phyloP scores from a whole-genome alignment of 2,329 filamentous ascomycete genomes.

The Ambrosiella beaveri region DNA sequence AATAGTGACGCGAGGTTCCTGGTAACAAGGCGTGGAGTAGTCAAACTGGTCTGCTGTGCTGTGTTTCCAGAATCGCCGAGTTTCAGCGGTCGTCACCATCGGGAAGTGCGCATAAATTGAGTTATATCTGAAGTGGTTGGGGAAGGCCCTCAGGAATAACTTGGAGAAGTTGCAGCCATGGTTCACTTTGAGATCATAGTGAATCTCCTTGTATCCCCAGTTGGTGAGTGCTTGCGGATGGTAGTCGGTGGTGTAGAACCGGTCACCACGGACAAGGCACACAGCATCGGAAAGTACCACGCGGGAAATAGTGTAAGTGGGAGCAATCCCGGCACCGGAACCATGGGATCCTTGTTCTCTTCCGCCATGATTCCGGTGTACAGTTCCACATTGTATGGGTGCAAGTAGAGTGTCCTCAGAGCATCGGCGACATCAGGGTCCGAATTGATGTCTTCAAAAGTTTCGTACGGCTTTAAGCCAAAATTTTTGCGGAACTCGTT shows the following conservation, averaged over 20 bases:
- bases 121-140: slow-evolving; percentile 58
- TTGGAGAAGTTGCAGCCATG: slow-evolving; percentile 78
- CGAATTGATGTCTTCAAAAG: slow-evolving; percentile 70
- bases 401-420: slow-evolving; percentile 52
- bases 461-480: slow-evolving; percentile 55
- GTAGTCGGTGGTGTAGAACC: slow-evolving; percentile 67
- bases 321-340: slow-evolving; percentile 56
- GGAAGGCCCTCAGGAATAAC: slow-evolving; percentile 58
- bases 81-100: slow-evolving; percentile 54
- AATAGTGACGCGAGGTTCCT: slow-evolving; percentile 35
- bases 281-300: slow-evolving; percentile 66
- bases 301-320: slow-evolving; percentile 59
- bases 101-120: slow-evolving; percentile 71
- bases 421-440: slow-evolving; percentile 52
- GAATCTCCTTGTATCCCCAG: slow-evolving; percentile 64
- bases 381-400: slow-evolving; percentile 64
- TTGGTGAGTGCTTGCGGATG: slow-evolving; percentile 59
- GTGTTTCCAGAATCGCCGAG: slow-evolving; percentile 50
- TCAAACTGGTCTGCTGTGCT: slow-evolving; percentile 53
- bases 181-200: slow-evolving; percentile 56
- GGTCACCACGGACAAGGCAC: slow-evolving; percentile 58
- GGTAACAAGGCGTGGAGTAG: slow-evolving; percentile 42
- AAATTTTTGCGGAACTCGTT: slow-evolving; percentile 81
- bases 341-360: slow-evolving; percentile 56
- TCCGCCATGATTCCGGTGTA: slow-evolving; percentile 67